A percentile compares a stretch with the other conserved stretches of the same genome.
phyloP scores from a whole-genome alignment of 2,329 filamentous ascomycete species.

The Pezizomycotina sp. region DNA sequence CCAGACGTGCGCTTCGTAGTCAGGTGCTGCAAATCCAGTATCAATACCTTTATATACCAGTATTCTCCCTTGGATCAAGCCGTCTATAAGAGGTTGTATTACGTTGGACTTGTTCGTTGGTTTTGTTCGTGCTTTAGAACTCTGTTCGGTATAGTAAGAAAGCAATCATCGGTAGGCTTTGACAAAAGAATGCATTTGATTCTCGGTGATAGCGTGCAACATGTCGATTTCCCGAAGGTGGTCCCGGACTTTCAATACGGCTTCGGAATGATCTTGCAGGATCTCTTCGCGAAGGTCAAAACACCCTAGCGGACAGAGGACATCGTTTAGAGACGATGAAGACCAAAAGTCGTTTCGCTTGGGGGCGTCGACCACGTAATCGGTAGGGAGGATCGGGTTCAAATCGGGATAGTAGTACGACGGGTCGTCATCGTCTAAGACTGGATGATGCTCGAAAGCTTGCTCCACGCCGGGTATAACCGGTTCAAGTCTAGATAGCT shows the following conservation, averaged over 20 bases:
- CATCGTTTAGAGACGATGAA: constrained; percentile 14
- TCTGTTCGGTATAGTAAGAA: constrained; percentile 18
- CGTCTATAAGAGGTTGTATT: constrained; percentile 23
- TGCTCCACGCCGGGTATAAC: constrained; percentile 12
- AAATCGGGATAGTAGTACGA: constrained; percentile 16
- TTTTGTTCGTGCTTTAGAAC: constrained; percentile 16
- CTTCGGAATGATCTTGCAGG: constrained; percentile 31
- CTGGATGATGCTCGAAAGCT: constrained; percentile 7
- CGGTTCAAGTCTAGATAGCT: constrained; percentile 8
- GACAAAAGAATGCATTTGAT: constrained; percentile 28
- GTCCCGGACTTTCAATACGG: constrained; percentile 33
- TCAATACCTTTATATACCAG: constrained; percentile 29
- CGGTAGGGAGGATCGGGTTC: constrained; percentile 11
- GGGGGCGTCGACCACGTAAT: constrained; percentile 13
- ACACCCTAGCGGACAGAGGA: constrained; percentile 29
- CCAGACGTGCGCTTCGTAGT: constrained; percentile 30
- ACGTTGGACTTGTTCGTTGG: constrained; percentile 26
- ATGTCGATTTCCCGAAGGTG: constrained; percentile 27
- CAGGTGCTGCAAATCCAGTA: constrained; percentile 30
- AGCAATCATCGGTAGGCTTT: constrained; percentile 26
- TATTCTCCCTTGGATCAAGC: constrained; percentile 24
- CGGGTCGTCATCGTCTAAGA: constrained; percentile 11
- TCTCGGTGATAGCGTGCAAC: constrained; percentile 27
- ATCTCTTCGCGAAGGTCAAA: constrained; percentile 34
- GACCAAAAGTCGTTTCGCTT: constrained; percentile 13